Conservation (phyloP, 1,139 yeast species). For the Debaryomyces singareniensis region DNA sequence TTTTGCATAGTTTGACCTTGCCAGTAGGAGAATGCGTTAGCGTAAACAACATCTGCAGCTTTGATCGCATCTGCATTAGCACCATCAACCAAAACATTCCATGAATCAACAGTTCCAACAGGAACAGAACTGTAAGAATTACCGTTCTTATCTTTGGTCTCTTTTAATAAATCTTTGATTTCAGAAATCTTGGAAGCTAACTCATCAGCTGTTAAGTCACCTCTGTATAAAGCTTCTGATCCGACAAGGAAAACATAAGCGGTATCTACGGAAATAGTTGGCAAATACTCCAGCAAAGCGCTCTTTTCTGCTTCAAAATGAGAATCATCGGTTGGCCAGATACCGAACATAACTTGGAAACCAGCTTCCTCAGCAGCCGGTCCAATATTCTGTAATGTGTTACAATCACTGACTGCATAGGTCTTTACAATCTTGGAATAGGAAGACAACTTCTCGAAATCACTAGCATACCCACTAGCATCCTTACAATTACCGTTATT, state of each 20-base stretch:
- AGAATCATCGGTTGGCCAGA: constrained; percentile 83
- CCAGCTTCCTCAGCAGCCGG: constrained; percentile 80
- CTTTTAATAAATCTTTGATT: constrained; percentile 49
- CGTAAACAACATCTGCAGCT: constrained; percentile 79
- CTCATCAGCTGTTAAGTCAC: constrained; percentile 62
- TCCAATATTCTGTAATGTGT: constrained; percentile 73
- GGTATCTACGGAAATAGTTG: constrained; percentile 59
- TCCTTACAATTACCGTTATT: constrained; percentile 66
- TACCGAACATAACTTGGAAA: constrained; percentile 69
- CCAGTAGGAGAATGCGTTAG: constrained; percentile 98
- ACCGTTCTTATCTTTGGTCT: constrained; percentile 74
- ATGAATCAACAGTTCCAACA: constrained; percentile 93
- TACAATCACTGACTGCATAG: constrained; percentile 83
- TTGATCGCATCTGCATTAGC: constrained; percentile 60
- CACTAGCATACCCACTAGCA: constrained; percentile 58
- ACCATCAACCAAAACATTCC: constrained; percentile 88
- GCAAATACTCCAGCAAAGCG: constrained; percentile 66
- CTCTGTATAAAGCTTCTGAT: constrained; percentile 88
- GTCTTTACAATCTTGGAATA: constrained; percentile 66
- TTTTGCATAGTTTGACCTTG: constrained; percentile 85
- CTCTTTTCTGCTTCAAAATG: constrained; percentile 65
- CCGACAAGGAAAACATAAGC: constrained; percentile 78
- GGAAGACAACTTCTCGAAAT: constrained; percentile 48
- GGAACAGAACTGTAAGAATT: constrained; percentile 62
- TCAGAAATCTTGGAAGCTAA: constrained; percentile 59